Evolutionary conservation across 2,329 filamentous ascomycete genomes (phyloP).

Genomic region (Fusarium solani-melongenae): DNA sequence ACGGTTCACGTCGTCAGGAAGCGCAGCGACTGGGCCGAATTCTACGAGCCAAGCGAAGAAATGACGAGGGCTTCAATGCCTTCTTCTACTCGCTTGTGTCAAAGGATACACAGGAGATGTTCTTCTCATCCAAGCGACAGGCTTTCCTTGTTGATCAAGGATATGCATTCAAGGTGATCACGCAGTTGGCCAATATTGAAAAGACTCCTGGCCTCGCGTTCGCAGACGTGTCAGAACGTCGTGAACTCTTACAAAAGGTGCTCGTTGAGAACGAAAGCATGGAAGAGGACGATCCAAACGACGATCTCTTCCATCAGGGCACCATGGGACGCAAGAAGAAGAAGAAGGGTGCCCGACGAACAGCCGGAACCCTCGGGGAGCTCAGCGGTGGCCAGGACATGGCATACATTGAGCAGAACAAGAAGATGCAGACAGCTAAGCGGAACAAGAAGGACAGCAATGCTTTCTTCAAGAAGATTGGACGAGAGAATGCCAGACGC

Average conservation of each 20-base stretch:
- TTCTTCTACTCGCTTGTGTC: constrained; percentile 99
- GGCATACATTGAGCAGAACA: constrained; percentile 92
- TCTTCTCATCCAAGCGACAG: constrained; percentile 94
- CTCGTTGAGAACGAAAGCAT: constrained; percentile 86
- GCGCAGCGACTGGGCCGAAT: constrained; percentile 94
- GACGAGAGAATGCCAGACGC: constrained; percentile 53
- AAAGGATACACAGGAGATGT: constrained; percentile 98
- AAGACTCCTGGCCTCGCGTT: constrained; percentile 84
- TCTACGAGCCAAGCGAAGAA: constrained; percentile 91
- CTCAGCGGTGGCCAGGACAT: constrained; percentile 94
- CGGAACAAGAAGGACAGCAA: constrained; percentile 54
- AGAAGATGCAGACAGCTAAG: constrained; percentile 61
- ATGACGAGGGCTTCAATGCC: constrained; percentile 98
- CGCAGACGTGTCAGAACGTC: constrained; percentile 79
- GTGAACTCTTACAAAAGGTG: constrained; percentile 89
- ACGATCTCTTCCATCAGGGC: constrained; percentile 55
- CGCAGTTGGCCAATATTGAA: constrained; percentile 91
- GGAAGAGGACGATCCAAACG: constrained; percentile 74
- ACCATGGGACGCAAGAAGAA: constrained; percentile 59
- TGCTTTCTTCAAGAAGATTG: constrained; percentile 57
- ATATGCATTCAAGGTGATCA: constrained; percentile 99
- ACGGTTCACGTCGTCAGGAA: constrained; percentile 95
- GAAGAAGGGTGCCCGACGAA: constrained; percentile 76
- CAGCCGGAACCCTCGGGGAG: constrained; percentile 85
- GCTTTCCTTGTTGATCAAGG: constrained; percentile 98